phyloP scores from a whole-genome alignment of 2,329 filamentous ascomycete genomes.

The Colletotrichum ledebouriae region DNA sequence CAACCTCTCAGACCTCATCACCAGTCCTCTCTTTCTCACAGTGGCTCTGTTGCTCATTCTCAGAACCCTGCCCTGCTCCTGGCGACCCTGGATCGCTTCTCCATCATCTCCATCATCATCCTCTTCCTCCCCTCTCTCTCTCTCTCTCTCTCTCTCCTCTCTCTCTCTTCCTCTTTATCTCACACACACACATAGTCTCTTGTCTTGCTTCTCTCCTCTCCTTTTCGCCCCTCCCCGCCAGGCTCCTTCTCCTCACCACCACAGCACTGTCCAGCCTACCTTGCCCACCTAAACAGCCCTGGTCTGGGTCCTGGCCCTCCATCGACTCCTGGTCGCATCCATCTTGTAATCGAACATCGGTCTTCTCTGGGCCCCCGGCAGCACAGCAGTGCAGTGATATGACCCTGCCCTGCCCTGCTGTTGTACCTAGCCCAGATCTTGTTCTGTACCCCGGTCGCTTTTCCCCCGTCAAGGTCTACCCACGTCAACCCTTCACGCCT shows the following conservation, averaged over 20 bases:
- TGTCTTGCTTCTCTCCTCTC: constrained; percentile 8
- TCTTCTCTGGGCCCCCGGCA: constrained; percentile 29
- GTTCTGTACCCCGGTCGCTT: constrained; percentile 39
- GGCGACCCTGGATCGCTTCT: constrained; percentile 4
- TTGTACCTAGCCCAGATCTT: constrained; percentile 42
- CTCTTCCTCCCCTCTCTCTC: not conserved
- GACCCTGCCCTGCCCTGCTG: constrained; percentile 36
- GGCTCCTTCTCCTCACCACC: constrained; percentile 22
- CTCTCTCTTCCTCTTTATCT: too few species aligned
- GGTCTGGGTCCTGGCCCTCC: constrained; percentile 33
- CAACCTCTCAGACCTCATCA: not conserved
- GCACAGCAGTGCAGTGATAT: constrained; percentile 39
- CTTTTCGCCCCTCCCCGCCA: constrained; percentile 8
- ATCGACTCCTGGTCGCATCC: constrained; percentile 39
- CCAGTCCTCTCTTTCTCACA: constrained; percentile 1
- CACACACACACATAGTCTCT: too few species aligned
- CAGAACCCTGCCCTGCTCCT: not conserved
- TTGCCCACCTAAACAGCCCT: constrained; percentile 33
- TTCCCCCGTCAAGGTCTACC: constrained; percentile 35
- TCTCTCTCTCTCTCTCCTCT: too few species aligned
- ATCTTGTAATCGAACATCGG: constrained; percentile 34
- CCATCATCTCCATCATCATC: constrained; percentile 12
- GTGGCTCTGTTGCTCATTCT: not conserved
- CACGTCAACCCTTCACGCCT: constrained; percentile 42
- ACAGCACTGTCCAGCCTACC: constrained; percentile 34